These are phyloP conservation scores for Phaffia australis DNA, from an alignment of 768 basidiomycete species.

Conservation along the genomic window DNA sequence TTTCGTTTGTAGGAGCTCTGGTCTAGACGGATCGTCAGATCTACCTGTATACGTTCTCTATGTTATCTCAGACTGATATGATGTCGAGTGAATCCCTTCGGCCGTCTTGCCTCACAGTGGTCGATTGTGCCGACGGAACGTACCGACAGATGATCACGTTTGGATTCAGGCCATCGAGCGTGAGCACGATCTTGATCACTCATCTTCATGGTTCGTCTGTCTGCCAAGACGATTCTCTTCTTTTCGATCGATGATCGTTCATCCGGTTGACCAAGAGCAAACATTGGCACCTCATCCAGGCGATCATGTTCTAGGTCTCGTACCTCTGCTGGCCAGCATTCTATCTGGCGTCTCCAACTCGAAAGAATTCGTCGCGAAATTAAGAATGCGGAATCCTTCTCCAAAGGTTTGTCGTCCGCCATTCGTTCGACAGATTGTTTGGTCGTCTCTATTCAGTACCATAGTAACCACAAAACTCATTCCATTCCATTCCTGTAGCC, in stretches of 20 bases:
- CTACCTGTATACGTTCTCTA: background rate
- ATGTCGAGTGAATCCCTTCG: constrained; percentile 8
- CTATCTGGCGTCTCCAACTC: constrained; percentile 52
- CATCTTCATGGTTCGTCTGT: constrained; percentile 61
- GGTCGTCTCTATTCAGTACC: background rate
- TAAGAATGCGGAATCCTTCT: constrained; percentile 6
- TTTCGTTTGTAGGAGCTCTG: too few relatives aligned
- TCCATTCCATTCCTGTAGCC: constrained; percentile 37
- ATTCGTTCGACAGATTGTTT: background rate
- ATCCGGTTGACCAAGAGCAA: background rate
- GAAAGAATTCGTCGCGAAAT: constrained; percentile 20
- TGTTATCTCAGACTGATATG: background rate
- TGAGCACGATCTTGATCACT: constrained; percentile 67
- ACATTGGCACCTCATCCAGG: constrained; percentile 38
- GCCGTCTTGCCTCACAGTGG: constrained; percentile 45
- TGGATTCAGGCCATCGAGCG: constrained; percentile 55
- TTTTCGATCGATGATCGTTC: background rate
- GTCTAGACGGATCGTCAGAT: constrained; percentile 9
- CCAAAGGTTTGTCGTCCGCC: constrained; percentile 15
- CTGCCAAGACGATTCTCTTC: background rate
- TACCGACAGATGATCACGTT: constrained; percentile 55
- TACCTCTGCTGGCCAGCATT: constrained; percentile 53
- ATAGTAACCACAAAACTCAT: background rate
- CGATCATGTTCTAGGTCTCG: constrained; percentile 65
- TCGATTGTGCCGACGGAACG: constrained; percentile 76